These are phyloP conservation scores for Saccharomycopsis oosterbeekiorum DNA, from an alignment of 805 yeast species.

Conservation along the genomic window DNA sequence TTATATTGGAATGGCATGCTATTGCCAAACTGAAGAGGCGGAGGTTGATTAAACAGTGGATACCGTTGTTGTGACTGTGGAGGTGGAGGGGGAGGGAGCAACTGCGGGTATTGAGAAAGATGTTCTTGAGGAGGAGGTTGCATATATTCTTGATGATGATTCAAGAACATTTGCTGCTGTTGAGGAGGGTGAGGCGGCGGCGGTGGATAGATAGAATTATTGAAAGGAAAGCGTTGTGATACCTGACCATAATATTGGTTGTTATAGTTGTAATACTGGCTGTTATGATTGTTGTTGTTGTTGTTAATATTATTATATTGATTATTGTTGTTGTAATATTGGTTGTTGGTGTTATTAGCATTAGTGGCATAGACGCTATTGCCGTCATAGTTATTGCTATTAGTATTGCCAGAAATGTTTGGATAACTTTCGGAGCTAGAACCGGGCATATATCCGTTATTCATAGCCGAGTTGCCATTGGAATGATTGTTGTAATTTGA, in stretches of 20 bases:
- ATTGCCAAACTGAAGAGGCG: not conserved
- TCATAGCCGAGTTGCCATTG: not conserved
- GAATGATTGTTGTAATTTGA: not conserved
- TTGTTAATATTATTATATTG: not conserved
- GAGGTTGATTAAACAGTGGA: not conserved
- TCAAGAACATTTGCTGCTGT: not conserved
- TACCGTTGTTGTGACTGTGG: not conserved
- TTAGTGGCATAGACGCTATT: not conserved
- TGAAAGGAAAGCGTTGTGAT: not conserved
- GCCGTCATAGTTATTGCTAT: not conserved
- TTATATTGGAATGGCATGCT: not conserved
- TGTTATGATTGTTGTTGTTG: not conserved
- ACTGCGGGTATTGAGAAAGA: not conserved
- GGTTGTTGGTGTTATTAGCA: not conserved
- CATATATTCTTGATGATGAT: not conserved
- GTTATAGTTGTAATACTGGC: not conserved
- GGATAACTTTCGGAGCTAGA: not conserved
- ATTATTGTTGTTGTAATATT: not conserved
- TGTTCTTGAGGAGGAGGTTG: not conserved
- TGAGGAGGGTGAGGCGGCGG: not conserved
- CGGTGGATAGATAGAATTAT: not conserved
- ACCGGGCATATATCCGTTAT: not conserved
- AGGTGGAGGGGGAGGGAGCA: not conserved
- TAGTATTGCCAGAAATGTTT: not conserved
- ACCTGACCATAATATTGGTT: not conserved